phyloP scores from a whole-genome alignment of 164 flowering plant genomes.

The Magnolia officinalis region DNA sequence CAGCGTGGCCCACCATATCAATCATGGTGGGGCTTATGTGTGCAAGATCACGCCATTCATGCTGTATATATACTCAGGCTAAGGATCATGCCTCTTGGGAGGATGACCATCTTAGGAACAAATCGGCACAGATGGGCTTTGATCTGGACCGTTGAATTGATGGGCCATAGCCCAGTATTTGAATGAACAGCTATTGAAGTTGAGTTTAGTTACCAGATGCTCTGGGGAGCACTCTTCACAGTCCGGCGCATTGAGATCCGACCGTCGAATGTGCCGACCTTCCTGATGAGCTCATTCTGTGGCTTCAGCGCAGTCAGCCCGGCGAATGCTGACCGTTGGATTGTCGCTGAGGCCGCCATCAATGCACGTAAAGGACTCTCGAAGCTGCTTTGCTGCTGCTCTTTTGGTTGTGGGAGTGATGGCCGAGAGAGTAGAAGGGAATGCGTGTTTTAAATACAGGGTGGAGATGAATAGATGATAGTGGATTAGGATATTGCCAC shows the following conservation, averaged over 20 bases:
- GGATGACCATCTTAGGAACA: no score
- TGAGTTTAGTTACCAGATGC: conserved; percentile 34
- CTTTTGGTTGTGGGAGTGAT: no score
- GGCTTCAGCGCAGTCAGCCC: conserved; percentile 39
- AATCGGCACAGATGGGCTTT: no score
- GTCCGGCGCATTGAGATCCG: conserved; percentile 42
- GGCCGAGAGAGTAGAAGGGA: no score
- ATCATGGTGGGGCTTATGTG: no score
- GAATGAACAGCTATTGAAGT: neutral
- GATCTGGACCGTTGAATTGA: no score
- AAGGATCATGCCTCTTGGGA: no score
- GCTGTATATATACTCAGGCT: no score
- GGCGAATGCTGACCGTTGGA: conserved; percentile 40
- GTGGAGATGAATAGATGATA: neutral
- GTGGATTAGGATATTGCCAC: conserved; percentile 22
- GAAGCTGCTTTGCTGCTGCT: neutral
- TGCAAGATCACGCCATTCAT: no score
- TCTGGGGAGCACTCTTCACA: conserved; percentile 32
- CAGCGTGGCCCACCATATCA: no score
- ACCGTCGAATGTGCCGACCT: conserved; percentile 33
- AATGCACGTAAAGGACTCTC: neutral
- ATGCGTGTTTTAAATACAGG: neutral
- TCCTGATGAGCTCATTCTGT: conserved; percentile 41
- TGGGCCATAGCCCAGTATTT: no score
- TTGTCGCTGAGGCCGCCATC: conserved; percentile 36